These are phyloP conservation scores for Hura crepitans DNA, from an alignment of 441 rosid species.

Conservation along the genomic window DNA sequence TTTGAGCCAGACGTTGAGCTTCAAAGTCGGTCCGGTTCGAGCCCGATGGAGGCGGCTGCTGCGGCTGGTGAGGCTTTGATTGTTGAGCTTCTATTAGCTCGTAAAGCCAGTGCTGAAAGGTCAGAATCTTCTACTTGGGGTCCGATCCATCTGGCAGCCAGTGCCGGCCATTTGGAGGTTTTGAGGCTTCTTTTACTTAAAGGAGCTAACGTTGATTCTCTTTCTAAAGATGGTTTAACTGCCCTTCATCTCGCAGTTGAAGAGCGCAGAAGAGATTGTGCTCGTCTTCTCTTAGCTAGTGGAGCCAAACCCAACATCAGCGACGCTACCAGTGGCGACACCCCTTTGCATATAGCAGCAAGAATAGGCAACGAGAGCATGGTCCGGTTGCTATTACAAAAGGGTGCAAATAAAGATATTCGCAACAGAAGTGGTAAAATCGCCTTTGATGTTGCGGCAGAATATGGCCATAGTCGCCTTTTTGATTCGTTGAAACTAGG, in stretches of 20 bases:
- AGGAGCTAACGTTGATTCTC: conserved; percentile 42
- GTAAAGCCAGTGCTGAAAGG: conserved; percentile 39
- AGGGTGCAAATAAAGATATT: conserved; percentile 51
- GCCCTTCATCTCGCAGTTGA: conserved; percentile 52
- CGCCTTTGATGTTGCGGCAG: conserved; percentile 52
- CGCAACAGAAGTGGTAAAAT: conserved; percentile 44
- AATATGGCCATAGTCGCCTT: conserved; percentile 41
- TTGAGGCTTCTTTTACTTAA: conserved; percentile 47
- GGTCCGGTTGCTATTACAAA: conserved; percentile 44
- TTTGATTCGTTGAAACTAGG: conserved; percentile 51
- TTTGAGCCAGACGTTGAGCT: conserved; percentile 45
- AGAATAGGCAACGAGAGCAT: conserved; percentile 44
- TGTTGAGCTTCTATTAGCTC: conserved; percentile 50
- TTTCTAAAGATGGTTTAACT: conserved; percentile 48
- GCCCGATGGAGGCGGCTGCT: conserved; percentile 46
- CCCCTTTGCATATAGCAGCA: conserved; percentile 48
- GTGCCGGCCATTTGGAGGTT: conserved; percentile 43
- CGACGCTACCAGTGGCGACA: conserved; percentile 37
- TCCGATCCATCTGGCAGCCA: conserved; percentile 47
- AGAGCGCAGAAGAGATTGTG: conserved; percentile 43
- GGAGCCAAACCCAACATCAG: conserved; percentile 34
- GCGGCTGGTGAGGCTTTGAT: conserved; percentile 48
- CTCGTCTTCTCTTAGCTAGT: conserved; percentile 38
- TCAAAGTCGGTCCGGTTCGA: conserved; percentile 35
- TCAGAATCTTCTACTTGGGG: conserved; percentile 42